A percentile compares a stretch with the other conserved stretches of the same genome.
Evolutionary conservation across 1,284 basidiomycete genomes (phyloP).

Genomic region (Pseudozyma pruni): DNA sequence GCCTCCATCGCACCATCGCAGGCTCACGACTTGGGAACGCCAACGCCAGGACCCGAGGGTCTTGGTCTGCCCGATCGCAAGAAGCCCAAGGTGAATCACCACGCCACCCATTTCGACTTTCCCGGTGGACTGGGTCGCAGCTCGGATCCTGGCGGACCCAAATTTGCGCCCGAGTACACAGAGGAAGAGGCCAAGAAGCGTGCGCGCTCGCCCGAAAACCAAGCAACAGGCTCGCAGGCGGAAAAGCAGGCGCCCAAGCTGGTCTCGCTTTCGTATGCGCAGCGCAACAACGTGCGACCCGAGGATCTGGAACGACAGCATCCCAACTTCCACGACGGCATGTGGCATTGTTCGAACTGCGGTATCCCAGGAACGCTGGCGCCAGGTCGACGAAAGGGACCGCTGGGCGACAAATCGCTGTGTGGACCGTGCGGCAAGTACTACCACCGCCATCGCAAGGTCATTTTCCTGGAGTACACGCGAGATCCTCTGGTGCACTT

Average conservation of each 20-base stretch:
- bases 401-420: constrained; percentile 86
- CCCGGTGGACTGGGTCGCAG: constrained; percentile 62
- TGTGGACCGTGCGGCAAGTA: constrained; percentile 88
- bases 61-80: constrained; percentile 48
- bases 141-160: constrained; percentile 49
- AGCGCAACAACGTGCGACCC: constrained; percentile 54
- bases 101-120: constrained; percentile 60
- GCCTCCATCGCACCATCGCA: constrained; percentile 56
- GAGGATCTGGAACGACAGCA: constrained; percentile 64
- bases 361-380: constrained; percentile 61
- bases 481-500: constrained; percentile 58
- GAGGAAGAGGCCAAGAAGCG: constrained; percentile 52
- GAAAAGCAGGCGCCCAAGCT: constrained; percentile 43
- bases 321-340: constrained; percentile 63
- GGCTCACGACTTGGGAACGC: constrained; percentile 45
- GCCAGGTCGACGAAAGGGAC: constrained; percentile 75
- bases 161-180: constrained; percentile 45
- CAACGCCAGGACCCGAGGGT: constrained; percentile 50
- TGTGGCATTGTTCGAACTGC: constrained; percentile 67
- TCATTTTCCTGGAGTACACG: constrained; percentile 58
- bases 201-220: constrained; percentile 45
- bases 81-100: constrained; percentile 51
- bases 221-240: constrained; percentile 37
- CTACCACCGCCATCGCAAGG: constrained; percentile 63
- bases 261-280: constrained; percentile 44